Conservation (phyloP, 306 rosid genomes). For the Albizia julibrissin region DNA sequence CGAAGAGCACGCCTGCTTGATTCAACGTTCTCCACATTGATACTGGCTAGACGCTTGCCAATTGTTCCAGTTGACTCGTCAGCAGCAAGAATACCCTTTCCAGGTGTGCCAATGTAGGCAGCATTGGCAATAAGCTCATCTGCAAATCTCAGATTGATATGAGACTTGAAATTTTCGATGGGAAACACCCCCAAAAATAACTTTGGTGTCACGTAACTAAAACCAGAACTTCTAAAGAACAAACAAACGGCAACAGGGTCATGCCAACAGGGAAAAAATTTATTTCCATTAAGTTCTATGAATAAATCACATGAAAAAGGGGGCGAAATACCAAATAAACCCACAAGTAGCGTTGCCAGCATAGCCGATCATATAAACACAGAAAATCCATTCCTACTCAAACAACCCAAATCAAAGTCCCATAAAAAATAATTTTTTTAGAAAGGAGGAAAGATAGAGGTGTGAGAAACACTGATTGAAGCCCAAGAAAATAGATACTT, state of each 20-base stretch:
- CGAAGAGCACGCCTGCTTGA: constrained; percentile 28
- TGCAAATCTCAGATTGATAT: neutral
- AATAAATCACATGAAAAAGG: neutral
- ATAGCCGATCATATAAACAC: neutral
- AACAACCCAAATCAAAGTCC: neutral
- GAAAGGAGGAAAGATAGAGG: neutral
- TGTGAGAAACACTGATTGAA: neutral
- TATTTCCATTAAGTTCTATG: neutral
- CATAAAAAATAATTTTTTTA: neutral
- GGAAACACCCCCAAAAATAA: neutral
- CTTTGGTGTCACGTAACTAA: neutral
- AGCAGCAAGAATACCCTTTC: constrained; percentile 32
- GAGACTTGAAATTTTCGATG: neutral
- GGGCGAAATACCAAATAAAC: neutral
- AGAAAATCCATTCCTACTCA: neutral
- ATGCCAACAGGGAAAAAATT: neutral
- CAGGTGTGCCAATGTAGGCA: constrained; percentile 27
- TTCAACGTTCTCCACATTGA: constrained; percentile 29
- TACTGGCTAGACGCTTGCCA: constrained; percentile 28
- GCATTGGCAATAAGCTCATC: constrained; percentile 30
- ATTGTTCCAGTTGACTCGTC: constrained; percentile 29
- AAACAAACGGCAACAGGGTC: neutral
- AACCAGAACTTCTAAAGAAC: neutral
- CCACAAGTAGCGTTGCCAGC: neutral
- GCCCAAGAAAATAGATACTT: neutral